phyloP scores from a whole-genome alignment of 306 rosid species.

The Cucurbita argyrosperma region DNA sequence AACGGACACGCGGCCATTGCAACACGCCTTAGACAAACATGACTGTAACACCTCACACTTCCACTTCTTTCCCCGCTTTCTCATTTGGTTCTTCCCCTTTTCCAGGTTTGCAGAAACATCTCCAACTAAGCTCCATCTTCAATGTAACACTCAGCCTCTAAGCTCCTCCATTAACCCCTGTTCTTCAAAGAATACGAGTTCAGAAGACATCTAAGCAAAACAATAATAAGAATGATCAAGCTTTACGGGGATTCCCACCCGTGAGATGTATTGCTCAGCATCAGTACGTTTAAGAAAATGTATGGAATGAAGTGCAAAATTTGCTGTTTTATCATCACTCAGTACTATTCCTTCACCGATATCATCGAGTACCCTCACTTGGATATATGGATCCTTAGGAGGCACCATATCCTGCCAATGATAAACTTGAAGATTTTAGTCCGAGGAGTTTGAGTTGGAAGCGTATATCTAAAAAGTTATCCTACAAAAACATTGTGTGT shows the following conservation, averaged over 20 bases:
- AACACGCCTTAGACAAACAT: background rate
- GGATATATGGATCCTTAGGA: slow-evolving; percentile 85
- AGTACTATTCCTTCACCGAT: slow-evolving; percentile 62
- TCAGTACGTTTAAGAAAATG: slow-evolving; percentile 91
- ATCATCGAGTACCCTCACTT: slow-evolving; percentile 84
- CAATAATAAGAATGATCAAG: background rate
- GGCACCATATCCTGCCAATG: slow-evolving; percentile 87
- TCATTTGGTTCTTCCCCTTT: background rate
- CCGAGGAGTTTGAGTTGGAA: background rate
- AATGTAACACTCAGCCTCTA: slow-evolving; percentile 22
- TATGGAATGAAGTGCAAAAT: slow-evolving; percentile 72
- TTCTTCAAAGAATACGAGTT: slow-evolving; percentile 6
- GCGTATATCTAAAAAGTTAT: background rate
- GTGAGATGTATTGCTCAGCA: slow-evolving; percentile 64
- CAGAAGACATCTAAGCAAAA: background rate
- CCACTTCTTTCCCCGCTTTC: background rate
- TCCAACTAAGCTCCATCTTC: background rate
- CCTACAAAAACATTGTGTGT: background rate
- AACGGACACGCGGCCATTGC: too few relatives aligned
- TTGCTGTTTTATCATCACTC: slow-evolving; percentile 65
- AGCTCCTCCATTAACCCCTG: slow-evolving; percentile 96
- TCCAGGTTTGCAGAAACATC: background rate
- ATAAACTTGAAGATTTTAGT: background rate
- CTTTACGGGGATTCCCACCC: slow-evolving; percentile 22
- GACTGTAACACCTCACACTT: background rate